These are phyloP conservation scores for Mortierella sp. DNA, from an alignment of 371 early-diverging fungal genomes.

Conservation along the genomic window DNA sequence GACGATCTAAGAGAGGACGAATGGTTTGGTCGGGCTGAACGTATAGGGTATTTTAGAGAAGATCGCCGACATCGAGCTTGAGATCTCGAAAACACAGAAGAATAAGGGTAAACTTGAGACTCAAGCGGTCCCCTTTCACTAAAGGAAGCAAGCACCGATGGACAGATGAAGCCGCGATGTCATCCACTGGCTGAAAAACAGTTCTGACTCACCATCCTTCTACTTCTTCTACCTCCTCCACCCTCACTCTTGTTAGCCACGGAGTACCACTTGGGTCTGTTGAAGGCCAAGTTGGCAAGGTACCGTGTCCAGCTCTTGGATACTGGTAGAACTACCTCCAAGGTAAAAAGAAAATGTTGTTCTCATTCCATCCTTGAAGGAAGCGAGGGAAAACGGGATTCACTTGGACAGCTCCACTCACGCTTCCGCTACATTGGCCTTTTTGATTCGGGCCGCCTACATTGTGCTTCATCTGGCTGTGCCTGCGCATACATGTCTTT, in stretches of 20 bases:
- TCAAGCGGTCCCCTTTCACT: no score
- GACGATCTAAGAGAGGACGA: background rate
- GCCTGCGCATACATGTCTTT: slow-evolving; percentile 7
- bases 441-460: no score
- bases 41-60: slow-evolving; percentile 91
- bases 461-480: no score
- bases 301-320: slow-evolving; percentile 92
- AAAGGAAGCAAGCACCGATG: no score
- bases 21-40: background rate
- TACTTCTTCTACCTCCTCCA: background rate
- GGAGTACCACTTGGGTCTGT: slow-evolving; percentile 96
- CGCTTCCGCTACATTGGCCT: no score
- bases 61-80: slow-evolving; percentile 76
- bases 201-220: background rate
- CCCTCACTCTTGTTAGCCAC: slow-evolving; percentile 72
- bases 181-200: background rate
- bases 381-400: no score
- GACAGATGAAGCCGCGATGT: no score
- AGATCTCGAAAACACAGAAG: slow-evolving; percentile 82
- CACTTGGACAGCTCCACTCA: no score
- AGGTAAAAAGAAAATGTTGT: no score
- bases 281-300: slow-evolving; percentile 99
- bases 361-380: no score
- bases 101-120: slow-evolving; percentile 64
- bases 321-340: slow-evolving; percentile 82